phyloP scores from a whole-genome alignment of 495 filamentous ascomycete species.

The Peziza echinospora region DNA sequence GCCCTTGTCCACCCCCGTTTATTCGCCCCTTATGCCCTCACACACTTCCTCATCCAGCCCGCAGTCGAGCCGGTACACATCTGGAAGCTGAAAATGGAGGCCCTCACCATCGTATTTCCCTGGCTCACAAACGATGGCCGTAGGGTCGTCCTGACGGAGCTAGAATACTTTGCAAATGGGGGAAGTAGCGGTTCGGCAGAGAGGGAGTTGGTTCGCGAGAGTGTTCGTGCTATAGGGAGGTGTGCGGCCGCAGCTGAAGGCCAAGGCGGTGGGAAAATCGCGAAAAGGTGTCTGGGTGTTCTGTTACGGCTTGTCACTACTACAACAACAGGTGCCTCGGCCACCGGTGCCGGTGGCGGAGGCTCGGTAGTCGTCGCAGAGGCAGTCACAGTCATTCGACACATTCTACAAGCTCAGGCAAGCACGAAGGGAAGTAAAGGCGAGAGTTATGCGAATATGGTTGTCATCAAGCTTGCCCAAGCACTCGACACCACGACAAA shows the following conservation, averaged over 20 bases:
- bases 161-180: slow-evolving; percentile 74
- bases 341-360: slow-evolving; percentile 50
- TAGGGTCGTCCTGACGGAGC: slow-evolving; percentile 67
- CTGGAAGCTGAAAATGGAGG: slow-evolving; percentile 76
- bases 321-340: slow-evolving; percentile 35
- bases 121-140: slow-evolving; percentile 53
- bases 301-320: slow-evolving; percentile 66
- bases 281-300: slow-evolving; percentile 54
- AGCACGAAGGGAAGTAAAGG: slow-evolving; percentile 28
- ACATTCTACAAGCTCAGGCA: slow-evolving; percentile 78
- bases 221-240: slow-evolving; percentile 75
- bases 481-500: slow-evolving; percentile 69
- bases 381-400: slow-evolving; percentile 75
- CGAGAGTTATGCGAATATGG: slow-evolving; percentile 10
- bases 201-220: slow-evolving; percentile 58
- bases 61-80: slow-evolving; percentile 55
- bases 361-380: slow-evolving; percentile 46
- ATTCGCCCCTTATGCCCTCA: slow-evolving; percentile 64
- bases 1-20: slow-evolving; percentile 46
- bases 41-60: slow-evolving; percentile 67
- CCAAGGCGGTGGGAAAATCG: slow-evolving; percentile 22
- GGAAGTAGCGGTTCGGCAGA: too few relatives aligned
- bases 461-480: slow-evolving; percentile 72
- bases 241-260: slow-evolving; percentile 59
- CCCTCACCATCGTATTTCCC: slow-evolving; percentile 75